Percentiles rank a stretch among this genome's conserved stretches.
phyloP scores from a whole-genome alignment of 2,329 filamentous ascomycete genomes.

The Cladosporium velox region DNA sequence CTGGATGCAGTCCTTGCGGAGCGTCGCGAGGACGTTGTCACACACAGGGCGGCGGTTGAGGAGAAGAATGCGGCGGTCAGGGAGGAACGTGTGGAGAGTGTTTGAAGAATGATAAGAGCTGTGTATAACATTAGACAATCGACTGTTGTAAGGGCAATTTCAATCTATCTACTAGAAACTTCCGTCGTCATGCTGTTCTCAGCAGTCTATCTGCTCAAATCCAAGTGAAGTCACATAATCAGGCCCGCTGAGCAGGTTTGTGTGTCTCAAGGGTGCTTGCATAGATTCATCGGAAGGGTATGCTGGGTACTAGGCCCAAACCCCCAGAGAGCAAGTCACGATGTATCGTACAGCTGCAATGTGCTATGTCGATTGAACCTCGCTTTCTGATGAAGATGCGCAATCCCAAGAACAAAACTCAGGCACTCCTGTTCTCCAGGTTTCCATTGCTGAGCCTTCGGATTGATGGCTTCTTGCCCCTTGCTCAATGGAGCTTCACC shows the following conservation, averaged over 20 bases:
- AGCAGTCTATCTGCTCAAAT: neutral
- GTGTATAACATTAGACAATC: neutral
- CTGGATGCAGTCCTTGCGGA: constrained; percentile 7
- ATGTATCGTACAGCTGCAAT: too few species aligned
- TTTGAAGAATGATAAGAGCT: neutral
- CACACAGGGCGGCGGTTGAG: neutral
- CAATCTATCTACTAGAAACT: neutral
- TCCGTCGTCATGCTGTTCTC: neutral
- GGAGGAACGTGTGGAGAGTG: constrained; percentile 8
- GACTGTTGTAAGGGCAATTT: neutral
- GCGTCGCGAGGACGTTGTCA: constrained; percentile 8
- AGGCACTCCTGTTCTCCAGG: too few species aligned
- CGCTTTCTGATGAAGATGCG: too few species aligned
- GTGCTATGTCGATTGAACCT: too few species aligned
- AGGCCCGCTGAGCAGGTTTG: neutral
- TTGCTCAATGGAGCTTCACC: too few species aligned
- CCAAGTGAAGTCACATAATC: neutral
- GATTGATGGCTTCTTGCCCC: too few species aligned
- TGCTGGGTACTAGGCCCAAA: neutral
- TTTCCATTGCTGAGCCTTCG: too few species aligned
- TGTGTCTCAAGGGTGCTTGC: neutral
- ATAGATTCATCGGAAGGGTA: neutral
- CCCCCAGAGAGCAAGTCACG: neutral
- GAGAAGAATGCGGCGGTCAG: constrained; percentile 6
- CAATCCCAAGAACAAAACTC: too few species aligned